These are phyloP conservation scores for Aspergillus sp. DNA, from an alignment of 2,329 filamentous ascomycete genomes.

Conservation along the genomic window DNA sequence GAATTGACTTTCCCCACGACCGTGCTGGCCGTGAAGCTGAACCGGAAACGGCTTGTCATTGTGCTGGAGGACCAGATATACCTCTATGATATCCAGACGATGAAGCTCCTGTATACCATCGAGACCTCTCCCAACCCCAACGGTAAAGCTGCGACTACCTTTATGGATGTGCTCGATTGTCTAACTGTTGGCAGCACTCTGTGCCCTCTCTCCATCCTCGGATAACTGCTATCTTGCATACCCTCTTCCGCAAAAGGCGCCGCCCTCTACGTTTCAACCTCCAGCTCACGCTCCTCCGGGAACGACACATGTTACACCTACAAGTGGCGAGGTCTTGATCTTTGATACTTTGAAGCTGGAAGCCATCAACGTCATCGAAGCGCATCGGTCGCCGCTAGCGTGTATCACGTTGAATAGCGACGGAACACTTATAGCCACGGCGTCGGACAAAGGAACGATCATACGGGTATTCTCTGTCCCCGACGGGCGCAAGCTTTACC, in stretches of 20 bases:
- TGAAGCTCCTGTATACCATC: conserved; percentile 91
- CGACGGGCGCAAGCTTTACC: conserved; percentile 86
- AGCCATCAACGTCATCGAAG: conserved; percentile 92
- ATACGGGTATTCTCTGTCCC: conserved; percentile 95
- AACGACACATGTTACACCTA: conserved; percentile 74
- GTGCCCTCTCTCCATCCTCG: conserved; percentile 87
- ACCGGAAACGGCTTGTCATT: conserved; percentile 89
- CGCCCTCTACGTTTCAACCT: conserved; percentile 53
- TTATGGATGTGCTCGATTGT: background rate
- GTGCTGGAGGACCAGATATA: conserved; percentile 96
- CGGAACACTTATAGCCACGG: conserved; percentile 86
- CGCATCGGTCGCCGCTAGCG: conserved; percentile 86
- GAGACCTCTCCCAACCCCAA: conserved; percentile 90
- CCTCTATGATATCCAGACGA: conserved; percentile 97
- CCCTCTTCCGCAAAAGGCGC: conserved; percentile 71
- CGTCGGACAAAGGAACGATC: conserved; percentile 96
- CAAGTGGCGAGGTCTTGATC: conserved; percentile 87
- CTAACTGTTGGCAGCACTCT: conserved; percentile 64
- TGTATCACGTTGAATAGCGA: conserved; percentile 91
- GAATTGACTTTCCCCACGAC: conserved; percentile 98
- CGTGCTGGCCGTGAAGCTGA: conserved; percentile 88
- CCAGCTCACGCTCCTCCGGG: conserved; percentile 82
- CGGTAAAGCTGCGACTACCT: conserved; percentile 45
- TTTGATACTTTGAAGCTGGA: conserved; percentile 89
- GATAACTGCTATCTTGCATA: conserved; percentile 96